phyloP scores from a whole-genome alignment of 2,329 filamentous ascomycete genomes.

The Fusarium sp. region DNA sequence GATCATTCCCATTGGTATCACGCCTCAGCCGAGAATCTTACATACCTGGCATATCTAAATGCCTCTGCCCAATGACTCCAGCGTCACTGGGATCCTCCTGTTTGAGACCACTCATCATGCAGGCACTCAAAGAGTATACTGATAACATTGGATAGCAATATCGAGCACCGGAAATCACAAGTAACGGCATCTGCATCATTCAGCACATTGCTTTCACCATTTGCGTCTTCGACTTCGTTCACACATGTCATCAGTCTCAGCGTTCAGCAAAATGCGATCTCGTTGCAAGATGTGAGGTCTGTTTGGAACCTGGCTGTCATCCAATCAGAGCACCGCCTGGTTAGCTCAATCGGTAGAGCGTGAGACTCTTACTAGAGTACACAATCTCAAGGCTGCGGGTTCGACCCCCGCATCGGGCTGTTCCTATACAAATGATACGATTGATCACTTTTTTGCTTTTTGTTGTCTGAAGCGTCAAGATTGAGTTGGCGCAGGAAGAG shows the following conservation, averaged over 20 bases:
- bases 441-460: conserved; percentile 15
- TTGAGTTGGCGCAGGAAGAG: background rate
- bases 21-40: background rate
- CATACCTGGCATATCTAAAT: background rate
- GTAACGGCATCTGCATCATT: background rate
- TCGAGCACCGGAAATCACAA: background rate
- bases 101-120: background rate
- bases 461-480: background rate
- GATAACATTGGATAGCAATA: background rate
- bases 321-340: conserved; percentile 45
- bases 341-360: conserved; percentile 68
- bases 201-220: background rate
- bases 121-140: background rate
- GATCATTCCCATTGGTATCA: background rate
- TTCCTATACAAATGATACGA: conserved; percentile 49
- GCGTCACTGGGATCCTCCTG: background rate
- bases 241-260: background rate
- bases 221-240: background rate
- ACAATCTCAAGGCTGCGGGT: conserved; percentile 67
- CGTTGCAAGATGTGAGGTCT: background rate
- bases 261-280: background rate
- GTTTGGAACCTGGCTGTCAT: fast-evolving
- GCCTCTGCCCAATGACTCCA: background rate
- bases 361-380: conserved; percentile 69
- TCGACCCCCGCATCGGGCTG: conserved; percentile 60